Evolutionary conservation across 148 eudicot species (phyloP).

Genomic region (Talinum fruticosum): DNA sequence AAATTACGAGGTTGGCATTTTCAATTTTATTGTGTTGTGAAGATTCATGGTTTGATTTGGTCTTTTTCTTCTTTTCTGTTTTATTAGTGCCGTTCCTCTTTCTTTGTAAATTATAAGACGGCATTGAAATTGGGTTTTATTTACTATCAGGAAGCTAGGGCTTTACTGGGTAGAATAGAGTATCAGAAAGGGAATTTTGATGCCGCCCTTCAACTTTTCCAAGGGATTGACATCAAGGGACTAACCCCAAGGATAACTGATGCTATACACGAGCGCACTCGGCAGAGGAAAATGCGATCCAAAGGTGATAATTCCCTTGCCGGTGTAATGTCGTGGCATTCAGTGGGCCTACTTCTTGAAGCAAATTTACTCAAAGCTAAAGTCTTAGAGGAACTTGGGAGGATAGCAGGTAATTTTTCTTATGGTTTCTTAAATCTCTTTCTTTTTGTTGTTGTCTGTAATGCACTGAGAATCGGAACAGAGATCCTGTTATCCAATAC

Average conservation of each 20-base stretch:
- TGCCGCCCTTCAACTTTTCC: conserved; percentile 89
- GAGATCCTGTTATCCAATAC: background rate
- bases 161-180: conserved; percentile 89
- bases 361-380: conserved; percentile 83
- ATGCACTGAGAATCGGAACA: background rate
- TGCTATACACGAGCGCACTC: conserved; percentile 63
- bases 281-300: conserved; percentile 43
- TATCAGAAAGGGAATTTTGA: conserved; percentile 86
- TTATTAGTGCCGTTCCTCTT: background rate
- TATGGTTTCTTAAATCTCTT: background rate
- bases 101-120: background rate
- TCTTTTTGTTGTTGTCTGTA: background rate
- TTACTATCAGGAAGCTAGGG: conserved; percentile 81
- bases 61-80: background rate
- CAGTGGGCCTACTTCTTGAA: conserved; percentile 87
- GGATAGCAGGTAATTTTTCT: conserved; percentile 54
- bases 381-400: conserved; percentile 64
- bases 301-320: conserved; percentile 43
- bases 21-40: background rate
- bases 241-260: conserved; percentile 61
- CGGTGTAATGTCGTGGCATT: conserved; percentile 87
- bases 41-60: conserved; percentile 6
- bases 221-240: conserved; percentile 76
- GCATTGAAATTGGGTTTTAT: conserved; percentile 7
- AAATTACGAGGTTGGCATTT: conserved; percentile 74